A percentile compares a stretch with the other conserved stretches of the same genome.
Evolutionary conservation across 2,329 filamentous ascomycete genomes (phyloP).

Genomic region (Sarocladium brachiariae): DNA sequence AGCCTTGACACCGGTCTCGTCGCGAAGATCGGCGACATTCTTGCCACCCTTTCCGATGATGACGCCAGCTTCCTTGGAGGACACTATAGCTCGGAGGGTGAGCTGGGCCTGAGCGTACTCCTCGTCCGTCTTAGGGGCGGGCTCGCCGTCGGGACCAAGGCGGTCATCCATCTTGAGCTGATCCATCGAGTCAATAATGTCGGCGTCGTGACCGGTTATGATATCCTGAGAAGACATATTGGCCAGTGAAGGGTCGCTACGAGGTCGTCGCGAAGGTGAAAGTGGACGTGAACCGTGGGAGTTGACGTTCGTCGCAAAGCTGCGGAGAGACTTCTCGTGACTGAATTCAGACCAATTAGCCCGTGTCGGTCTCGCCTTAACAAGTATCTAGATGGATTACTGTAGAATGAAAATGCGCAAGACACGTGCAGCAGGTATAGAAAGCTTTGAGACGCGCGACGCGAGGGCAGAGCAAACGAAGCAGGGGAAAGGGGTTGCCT

Average conservation of each 20-base stretch:
- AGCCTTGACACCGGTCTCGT: constrained; percentile 96
- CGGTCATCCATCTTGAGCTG: constrained; percentile 61
- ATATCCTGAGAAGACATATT: constrained; percentile 59
- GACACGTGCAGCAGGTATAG: constrained; percentile 12
- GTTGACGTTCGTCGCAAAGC: background rate
- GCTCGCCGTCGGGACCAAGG: constrained; percentile 67
- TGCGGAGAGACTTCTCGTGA: too few species aligned
- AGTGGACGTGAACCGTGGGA: background rate
- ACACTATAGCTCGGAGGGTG: constrained; percentile 94
- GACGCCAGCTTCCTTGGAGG: constrained; percentile 96
- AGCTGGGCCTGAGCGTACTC: constrained; percentile 91
- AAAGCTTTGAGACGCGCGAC: constrained; percentile 14
- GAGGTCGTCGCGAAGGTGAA: too few species aligned
- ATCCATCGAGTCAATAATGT: constrained; percentile 54
- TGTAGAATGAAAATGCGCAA: too few species aligned
- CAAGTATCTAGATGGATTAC: too few species aligned
- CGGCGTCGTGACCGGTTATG: constrained; percentile 51
- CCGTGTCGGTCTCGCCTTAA: too few species aligned
- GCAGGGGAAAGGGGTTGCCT: constrained; percentile 13
- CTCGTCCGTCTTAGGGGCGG: constrained; percentile 85
- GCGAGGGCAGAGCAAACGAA: constrained; percentile 16
- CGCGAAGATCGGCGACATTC: constrained; percentile 93
- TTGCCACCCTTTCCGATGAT: constrained; percentile 99
- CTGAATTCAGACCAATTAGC: too few species aligned
- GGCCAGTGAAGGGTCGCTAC: constrained; percentile 13